Conservation (phyloP, 768 basidiomycete genomes). For the Phallus indusiatus region DNA sequence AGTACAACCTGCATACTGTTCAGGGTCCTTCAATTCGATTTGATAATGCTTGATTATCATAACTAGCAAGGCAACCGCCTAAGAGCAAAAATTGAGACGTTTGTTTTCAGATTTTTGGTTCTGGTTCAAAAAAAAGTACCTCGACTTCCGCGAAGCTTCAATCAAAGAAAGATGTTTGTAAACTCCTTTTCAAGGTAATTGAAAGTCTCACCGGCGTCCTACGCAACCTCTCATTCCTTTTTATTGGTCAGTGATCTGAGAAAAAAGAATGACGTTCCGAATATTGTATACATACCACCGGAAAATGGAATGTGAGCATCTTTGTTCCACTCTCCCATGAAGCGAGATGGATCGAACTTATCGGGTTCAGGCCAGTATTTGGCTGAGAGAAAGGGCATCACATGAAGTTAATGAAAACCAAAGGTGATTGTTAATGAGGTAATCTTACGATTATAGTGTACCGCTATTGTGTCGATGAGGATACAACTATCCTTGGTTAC, state of each 20-base stretch:
- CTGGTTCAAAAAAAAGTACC: neutral
- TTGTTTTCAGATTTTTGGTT: too few species aligned
- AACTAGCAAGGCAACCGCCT: conserved; percentile 23
- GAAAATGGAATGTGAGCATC: conserved; percentile 49
- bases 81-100: neutral
- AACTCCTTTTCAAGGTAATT: too few species aligned
- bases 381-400: conserved; percentile 24
- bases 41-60: conserved; percentile 37
- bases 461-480: neutral
- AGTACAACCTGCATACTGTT: neutral
- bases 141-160: conserved; percentile 1
- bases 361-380: conserved; percentile 47
- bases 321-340: conserved; percentile 41
- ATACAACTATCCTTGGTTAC: neutral
- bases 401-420: neutral
- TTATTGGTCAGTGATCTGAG: neutral
- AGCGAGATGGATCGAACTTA: conserved; percentile 36
- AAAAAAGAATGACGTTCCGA: neutral
- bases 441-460: conserved; percentile 10
- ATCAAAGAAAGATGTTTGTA: neutral
- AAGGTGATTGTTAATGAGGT: neutral
- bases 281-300: conserved; percentile 21
- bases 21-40: conserved; percentile 34
- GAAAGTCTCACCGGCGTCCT: conserved; percentile 3
- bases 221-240: conserved; percentile 9